These are phyloP conservation scores for Cryphonectria carpinicola DNA, from an alignment of 2,329 filamentous ascomycete species.

Conservation along the genomic window DNA sequence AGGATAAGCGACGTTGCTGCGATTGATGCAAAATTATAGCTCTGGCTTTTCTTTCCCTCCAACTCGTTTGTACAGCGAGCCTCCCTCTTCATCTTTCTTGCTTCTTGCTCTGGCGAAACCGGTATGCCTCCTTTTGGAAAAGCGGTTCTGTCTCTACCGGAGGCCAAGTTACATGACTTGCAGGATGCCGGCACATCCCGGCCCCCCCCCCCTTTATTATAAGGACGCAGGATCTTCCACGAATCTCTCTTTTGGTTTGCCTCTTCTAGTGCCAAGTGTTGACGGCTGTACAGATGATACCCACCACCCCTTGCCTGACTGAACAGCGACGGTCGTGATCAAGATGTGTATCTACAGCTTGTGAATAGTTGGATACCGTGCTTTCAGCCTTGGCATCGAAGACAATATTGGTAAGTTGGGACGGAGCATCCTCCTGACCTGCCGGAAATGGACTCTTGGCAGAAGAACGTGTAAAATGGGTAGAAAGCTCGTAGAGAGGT, in stretches of 20 bases:
- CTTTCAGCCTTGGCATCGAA: slow-evolving; percentile 4
- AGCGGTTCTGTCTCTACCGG: not conserved
- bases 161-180: not conserved
- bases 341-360: not conserved
- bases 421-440: not conserved
- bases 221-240: slow-evolving; percentile 5
- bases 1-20: not conserved
- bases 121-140: not conserved
- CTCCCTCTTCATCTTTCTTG: not conserved
- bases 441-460: slow-evolving; percentile 5
- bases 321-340: not conserved
- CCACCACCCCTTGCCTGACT: not conserved
- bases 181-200: slow-evolving; percentile 2
- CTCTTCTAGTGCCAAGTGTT: not conserved
- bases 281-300: not conserved
- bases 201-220: not conserved
- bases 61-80: not conserved
- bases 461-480: not conserved
- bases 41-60: not conserved
- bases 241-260: not conserved
- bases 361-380: not conserved
- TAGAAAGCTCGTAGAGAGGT: not conserved
- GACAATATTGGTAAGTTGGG: not conserved
- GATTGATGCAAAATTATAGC: slow-evolving; percentile 2
- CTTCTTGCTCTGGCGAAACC: not conserved